These are phyloP conservation scores for Medicago ruthenica DNA, from an alignment of 306 rosid species.

Conservation along the genomic window DNA sequence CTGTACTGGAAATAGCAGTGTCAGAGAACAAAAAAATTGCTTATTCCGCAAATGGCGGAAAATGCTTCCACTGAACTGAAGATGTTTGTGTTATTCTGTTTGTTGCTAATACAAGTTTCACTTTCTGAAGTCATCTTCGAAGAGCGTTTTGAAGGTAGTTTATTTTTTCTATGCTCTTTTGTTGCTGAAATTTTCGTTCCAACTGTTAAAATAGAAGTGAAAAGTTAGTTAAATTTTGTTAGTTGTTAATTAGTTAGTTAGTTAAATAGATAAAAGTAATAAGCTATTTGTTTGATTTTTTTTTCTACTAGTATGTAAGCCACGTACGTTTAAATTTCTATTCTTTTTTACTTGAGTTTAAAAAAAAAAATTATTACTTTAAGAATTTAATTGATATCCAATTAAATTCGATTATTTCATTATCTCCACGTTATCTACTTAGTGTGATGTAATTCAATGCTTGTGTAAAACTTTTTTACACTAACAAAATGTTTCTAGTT, in stretches of 20 bases:
- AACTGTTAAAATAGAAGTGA: not conserved
- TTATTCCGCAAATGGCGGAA: slow-evolving; percentile 49
- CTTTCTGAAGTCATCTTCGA: slow-evolving; percentile 80
- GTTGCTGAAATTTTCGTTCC: not conserved
- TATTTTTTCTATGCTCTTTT: slow-evolving; percentile 7
- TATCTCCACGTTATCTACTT: no score
- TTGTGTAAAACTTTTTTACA: no score
- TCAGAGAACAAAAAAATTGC: not conserved
- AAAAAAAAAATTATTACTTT: no score
- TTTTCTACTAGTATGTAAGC: not conserved
- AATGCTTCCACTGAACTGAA: slow-evolving; percentile 20
- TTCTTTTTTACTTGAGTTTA: not conserved
- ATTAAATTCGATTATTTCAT: not conserved
- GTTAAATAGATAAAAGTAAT: not conserved
- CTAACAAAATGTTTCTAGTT: not conserved
- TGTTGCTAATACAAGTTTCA: slow-evolving; percentile 44
- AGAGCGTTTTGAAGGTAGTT: slow-evolving; percentile 79
- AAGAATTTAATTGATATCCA: no score
- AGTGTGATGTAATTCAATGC: no score
- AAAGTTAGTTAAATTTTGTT: slow-evolving; percentile 16
- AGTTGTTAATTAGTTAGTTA: slow-evolving; percentile 21
- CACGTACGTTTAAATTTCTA: slow-evolving; percentile 6
- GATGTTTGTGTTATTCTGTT: slow-evolving; percentile 36
- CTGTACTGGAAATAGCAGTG: slow-evolving; percentile 21
- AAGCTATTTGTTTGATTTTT: slow-evolving; percentile 11